Conservation (phyloP, 495 filamentous ascomycete genomes). For the Penicillium mononematosum region DNA sequence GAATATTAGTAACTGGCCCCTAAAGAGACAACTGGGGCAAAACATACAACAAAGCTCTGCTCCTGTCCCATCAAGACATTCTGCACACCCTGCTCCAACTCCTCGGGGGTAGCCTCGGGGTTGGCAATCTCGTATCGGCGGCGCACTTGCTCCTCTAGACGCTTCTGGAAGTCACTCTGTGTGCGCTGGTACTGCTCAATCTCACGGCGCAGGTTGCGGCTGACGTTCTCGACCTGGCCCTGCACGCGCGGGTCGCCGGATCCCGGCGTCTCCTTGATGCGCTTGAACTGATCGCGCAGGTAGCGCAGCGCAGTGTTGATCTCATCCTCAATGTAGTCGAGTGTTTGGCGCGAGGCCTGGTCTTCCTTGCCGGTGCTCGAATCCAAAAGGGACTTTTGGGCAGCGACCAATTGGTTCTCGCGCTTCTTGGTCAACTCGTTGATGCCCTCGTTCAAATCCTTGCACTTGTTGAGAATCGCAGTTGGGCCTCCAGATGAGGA, state of each 20-base stretch:
- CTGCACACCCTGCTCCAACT: conserved; percentile 74
- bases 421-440: conserved; percentile 39
- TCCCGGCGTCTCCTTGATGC: conserved; percentile 76
- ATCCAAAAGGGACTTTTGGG: conserved; percentile 45
- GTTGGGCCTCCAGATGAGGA: conserved; percentile 57
- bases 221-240: conserved; percentile 74
- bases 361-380: conserved; percentile 48
- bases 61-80: conserved; percentile 64
- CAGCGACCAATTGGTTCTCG: conserved; percentile 37
- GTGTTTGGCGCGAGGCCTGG: conserved; percentile 38
- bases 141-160: conserved; percentile 75
- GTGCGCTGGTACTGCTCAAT: conserved; percentile 76
- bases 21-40: neutral
- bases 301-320: conserved; percentile 78
- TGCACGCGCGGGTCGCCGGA: conserved; percentile 65
- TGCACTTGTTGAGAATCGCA: conserved; percentile 78
- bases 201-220: conserved; percentile 72
- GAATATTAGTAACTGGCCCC: conserved; percentile 8
- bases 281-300: conserved; percentile 70
- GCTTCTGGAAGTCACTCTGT: conserved; percentile 73
- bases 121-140: conserved; percentile 87
- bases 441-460: conserved; percentile 72
- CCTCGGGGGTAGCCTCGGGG: conserved; percentile 77
- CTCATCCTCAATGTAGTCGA: conserved; percentile 69
- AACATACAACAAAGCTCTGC: conserved; percentile 67